These are phyloP conservation scores for Pelargonium citronellum DNA, from an alignment of 441 rosid genomes.

Conservation along the genomic window DNA sequence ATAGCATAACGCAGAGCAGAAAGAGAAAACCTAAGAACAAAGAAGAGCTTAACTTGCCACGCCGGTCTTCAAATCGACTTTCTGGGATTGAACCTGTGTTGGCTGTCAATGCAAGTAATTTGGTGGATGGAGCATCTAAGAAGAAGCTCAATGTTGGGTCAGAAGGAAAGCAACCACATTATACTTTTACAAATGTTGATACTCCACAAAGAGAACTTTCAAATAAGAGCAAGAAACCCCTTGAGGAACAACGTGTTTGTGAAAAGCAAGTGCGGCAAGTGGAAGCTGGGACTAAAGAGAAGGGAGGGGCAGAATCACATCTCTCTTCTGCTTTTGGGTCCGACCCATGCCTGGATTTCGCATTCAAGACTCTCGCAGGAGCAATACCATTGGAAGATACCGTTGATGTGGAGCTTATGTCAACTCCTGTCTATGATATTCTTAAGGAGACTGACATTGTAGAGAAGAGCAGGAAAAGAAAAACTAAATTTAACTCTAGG, in stretches of 20 bases:
- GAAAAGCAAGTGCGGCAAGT: conserved; percentile 14
- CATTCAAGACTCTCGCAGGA: conserved; percentile 49
- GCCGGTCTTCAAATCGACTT: conserved; percentile 31
- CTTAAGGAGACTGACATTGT: neutral
- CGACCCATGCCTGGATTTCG: conserved; percentile 39
- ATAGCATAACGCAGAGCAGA: conserved; percentile 17
- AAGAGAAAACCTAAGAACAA: conserved; percentile 19
- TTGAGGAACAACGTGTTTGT: conserved; percentile 14
- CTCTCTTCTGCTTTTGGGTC: conserved; percentile 33
- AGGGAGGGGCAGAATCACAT: conserved; percentile 20
- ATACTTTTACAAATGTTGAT: conserved; percentile 8
- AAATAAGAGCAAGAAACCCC: conserved; percentile 22
- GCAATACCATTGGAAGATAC: conserved; percentile 29
- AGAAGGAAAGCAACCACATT: conserved; percentile 5
- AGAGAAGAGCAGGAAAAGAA: neutral
- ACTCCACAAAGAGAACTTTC: conserved; percentile 14
- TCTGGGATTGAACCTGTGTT: conserved; percentile 24
- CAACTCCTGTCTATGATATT: neutral
- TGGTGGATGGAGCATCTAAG: conserved; percentile 18
- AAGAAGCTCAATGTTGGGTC: conserved; percentile 19
- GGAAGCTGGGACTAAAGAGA: conserved; percentile 21
- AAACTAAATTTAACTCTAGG: neutral
- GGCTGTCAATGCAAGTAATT: conserved; percentile 14
- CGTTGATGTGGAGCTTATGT: conserved; percentile 13
- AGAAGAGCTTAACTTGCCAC: conserved; percentile 28